phyloP scores from a whole-genome alignment of 1,284 basidiomycete species.

The Leccinum solheimii region DNA sequence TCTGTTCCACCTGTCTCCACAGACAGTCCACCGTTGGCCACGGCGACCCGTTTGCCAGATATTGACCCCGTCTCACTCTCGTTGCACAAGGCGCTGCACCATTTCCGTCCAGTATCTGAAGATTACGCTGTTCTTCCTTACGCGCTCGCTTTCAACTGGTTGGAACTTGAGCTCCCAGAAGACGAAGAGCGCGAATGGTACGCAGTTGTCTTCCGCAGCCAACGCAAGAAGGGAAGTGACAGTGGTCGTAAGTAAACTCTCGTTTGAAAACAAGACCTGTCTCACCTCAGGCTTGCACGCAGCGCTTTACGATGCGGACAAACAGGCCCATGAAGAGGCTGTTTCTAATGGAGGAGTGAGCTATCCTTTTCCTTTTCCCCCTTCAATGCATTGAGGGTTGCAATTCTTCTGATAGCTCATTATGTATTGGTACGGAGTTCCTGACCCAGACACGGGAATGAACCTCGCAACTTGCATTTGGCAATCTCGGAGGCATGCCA shows the following conservation, averaged over 20 bases:
- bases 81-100: conserved; percentile 81
- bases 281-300: conserved; percentile 12
- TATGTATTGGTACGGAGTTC: conserved; percentile 91
- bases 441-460: conserved; percentile 68
- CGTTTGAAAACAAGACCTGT: conserved; percentile 5
- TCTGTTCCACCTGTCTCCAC: conserved; percentile 27
- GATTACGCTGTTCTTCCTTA: conserved; percentile 71
- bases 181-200: conserved; percentile 86
- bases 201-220: conserved; percentile 85
- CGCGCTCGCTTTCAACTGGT: conserved; percentile 83
- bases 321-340: conserved; percentile 87
- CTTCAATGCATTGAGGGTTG: conserved; percentile 4
- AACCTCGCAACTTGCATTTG: conserved; percentile 96
- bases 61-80: conserved; percentile 84
- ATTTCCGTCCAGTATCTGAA: conserved; percentile 61
- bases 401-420: conserved; percentile 51
- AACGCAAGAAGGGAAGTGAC: conserved; percentile 69
- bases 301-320: conserved; percentile 86
- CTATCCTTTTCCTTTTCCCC: conserved; percentile 6
- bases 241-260: conserved; percentile 54
- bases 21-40: conserved; percentile 50
- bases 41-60: conserved; percentile 74
- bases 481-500: conserved; percentile 83
- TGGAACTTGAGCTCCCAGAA: conserved; percentile 61
- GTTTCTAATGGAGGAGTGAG: conserved; percentile 79